These are phyloP conservation scores for Clonostachys rhizophaga DNA, from an alignment of 2,329 filamentous ascomycete species.

Conservation along the genomic window DNA sequence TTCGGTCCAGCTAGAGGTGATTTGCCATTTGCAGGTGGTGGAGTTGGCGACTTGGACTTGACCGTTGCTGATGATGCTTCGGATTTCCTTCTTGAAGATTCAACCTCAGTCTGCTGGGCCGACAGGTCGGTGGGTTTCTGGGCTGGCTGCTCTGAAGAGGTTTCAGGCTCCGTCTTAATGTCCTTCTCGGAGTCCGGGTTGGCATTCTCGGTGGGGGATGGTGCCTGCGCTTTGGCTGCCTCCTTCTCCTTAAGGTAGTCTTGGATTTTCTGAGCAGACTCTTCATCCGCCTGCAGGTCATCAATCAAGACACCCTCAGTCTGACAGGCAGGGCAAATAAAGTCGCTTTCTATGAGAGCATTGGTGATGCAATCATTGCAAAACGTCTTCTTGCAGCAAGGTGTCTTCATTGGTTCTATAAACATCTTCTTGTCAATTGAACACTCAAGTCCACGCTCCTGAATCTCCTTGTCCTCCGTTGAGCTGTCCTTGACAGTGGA, in stretches of 20 bases:
- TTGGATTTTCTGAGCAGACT: constrained; percentile 73
- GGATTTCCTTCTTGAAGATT: constrained; percentile 6
- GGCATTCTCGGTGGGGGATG: constrained; percentile 14
- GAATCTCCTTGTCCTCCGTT: constrained; percentile 78
- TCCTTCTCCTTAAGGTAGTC: constrained; percentile 62
- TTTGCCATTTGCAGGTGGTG: constrained; percentile 8
- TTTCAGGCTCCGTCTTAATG: constrained; percentile 7
- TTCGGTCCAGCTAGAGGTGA: constrained; percentile 17
- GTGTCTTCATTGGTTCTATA: constrained; percentile 97
- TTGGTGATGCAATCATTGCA: constrained; percentile 99
- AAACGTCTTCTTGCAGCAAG: constrained; percentile 97
- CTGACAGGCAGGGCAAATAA: constrained; percentile 89
- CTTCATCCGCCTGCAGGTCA: constrained; percentile 79
- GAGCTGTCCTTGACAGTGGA: constrained; percentile 75
- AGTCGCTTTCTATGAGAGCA: constrained; percentile 96
- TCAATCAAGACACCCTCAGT: constrained; percentile 90
- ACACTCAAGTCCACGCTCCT: constrained; percentile 86
- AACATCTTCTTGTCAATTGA: constrained; percentile 97
- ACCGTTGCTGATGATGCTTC: constrained; percentile 14
- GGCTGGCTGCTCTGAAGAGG: constrained; percentile 18
- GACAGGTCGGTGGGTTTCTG: constrained; percentile 21
- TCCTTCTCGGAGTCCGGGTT: constrained; percentile 8
- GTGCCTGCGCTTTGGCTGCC: constrained; percentile 20
- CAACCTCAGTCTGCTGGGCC: too few relatives aligned
- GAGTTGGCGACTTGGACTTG: constrained; percentile 26